Percentiles rank a stretch among this genome's conserved stretches.
Conservation (phyloP, 2,329 filamentous ascomycete species). For the Diaporthe caulivora region DNA sequence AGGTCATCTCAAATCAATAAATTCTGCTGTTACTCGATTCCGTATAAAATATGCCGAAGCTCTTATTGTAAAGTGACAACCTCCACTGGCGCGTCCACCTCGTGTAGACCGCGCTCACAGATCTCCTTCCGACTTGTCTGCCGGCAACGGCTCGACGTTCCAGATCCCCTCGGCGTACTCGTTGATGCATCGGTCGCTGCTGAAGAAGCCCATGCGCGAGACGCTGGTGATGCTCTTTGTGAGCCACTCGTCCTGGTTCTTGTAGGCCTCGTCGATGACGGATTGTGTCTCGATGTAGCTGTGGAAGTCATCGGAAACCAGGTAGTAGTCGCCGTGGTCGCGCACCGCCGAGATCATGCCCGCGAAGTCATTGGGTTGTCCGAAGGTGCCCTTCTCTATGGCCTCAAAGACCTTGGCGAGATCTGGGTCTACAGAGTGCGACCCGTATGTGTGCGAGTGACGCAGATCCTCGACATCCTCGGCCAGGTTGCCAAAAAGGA, state of each 20-base stretch:
- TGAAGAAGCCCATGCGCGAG: conserved; percentile 97
- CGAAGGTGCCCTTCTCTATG: conserved; percentile 86
- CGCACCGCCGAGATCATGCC: conserved; percentile 86
- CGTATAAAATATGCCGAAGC: background rate
- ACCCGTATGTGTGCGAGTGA: conserved; percentile 87
- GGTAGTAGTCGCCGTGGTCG: conserved; percentile 96
- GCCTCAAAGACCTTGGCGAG: conserved; percentile 85
- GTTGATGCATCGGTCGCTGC: conserved; percentile 92
- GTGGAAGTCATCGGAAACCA: conserved; percentile 97
- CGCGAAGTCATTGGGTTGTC: conserved; percentile 81
- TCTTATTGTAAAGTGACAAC: background rate
- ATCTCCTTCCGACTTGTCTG: conserved; percentile 49
- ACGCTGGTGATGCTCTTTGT: conserved; percentile 91
- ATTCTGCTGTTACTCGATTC: conserved; percentile 4
- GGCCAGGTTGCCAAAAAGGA: conserved; percentile 95
- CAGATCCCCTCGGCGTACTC: conserved; percentile 96
- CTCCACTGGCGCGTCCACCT: background rate
- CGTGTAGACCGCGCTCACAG: conserved; percentile 24
- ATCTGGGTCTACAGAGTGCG: conserved; percentile 81
- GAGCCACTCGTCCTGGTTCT: conserved; percentile 92
- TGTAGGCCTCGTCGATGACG: conserved; percentile 92
- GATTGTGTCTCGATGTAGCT: conserved; percentile 93
- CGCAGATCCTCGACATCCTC: conserved; percentile 98
- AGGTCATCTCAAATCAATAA: background rate
- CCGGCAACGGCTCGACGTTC: conserved; percentile 87